Conservation (phyloP, 176 grass and related monocot species). For the Bonia amplexicaulis region DNA sequence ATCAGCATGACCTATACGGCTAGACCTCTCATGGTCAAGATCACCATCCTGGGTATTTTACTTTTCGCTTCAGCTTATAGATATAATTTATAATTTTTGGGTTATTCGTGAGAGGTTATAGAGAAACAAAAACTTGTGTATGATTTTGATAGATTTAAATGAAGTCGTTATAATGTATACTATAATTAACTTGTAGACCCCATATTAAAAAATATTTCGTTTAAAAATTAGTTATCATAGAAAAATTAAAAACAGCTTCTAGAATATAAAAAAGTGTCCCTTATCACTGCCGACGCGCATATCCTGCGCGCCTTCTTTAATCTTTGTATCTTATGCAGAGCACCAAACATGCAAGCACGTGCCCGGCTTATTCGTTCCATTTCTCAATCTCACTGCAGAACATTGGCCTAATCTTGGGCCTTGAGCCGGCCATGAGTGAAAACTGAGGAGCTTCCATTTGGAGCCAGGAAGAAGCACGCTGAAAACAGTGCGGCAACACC, state of each 20-base stretch:
- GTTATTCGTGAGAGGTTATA: no score
- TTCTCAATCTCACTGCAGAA: neutral
- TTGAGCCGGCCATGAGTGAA: neutral
- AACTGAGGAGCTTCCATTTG: neutral
- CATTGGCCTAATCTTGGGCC: neutral
- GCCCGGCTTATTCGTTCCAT: neutral
- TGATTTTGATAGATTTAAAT: no score
- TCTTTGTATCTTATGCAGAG: neutral
- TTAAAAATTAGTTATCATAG: no score
- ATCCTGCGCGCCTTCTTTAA: neutral
- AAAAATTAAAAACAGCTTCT: no score
- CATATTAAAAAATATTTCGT: no score
- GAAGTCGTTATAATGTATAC: no score
- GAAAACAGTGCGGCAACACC: neutral
- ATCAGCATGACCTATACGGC: neutral
- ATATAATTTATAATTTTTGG: rapidly evolving
- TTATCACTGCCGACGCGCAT: neutral
- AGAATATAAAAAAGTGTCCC: no score
- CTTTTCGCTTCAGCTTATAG: no score
- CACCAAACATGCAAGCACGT: neutral
- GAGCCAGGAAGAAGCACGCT: neutral
- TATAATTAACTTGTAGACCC: no score
- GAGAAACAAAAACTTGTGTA: rapidly evolving
- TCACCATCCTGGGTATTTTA: neutral
- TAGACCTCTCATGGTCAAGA: neutral